phyloP scores from a whole-genome alignment of 78 protist genomes.

The Anaeramoeba flamelloides region DNA sequence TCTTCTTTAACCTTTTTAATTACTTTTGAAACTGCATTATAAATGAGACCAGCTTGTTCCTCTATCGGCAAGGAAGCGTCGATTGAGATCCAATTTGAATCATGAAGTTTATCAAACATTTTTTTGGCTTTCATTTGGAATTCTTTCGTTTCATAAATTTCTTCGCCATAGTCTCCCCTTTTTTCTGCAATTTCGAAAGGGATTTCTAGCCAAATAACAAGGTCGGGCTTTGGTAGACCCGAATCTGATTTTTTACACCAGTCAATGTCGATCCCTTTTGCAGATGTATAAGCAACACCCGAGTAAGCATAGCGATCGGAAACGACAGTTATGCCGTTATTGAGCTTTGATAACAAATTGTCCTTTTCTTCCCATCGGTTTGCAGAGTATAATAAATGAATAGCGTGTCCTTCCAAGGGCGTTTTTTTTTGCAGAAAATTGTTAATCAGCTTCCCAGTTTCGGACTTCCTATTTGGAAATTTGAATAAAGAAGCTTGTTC shows the following conservation, averaged over 20 bases:
- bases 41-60: no score
- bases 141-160: not conserved
- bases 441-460: not conserved
- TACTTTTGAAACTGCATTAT: no score
- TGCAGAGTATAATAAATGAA: conserved; percentile 1
- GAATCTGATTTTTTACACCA: not conserved
- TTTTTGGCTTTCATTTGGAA: not conserved
- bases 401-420: not conserved
- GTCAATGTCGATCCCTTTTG: not conserved
- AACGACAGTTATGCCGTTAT: not conserved
- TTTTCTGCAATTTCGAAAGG: not conserved
- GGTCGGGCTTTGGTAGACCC: not conserved
- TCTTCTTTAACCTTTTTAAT: no score
- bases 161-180: not conserved
- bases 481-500: not conserved
- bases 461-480: not conserved
- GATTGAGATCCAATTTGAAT: not conserved
- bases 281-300: not conserved
- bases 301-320: not conserved
- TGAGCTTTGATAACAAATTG: not conserved
- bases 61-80: no score
- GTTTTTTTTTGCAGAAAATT: not conserved
- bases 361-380: not conserved
- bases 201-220: not conserved
- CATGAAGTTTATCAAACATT: not conserved